These are phyloP conservation scores for Sutorius eximius DNA, from an alignment of 1,284 basidiomycete genomes.

Conservation along the genomic window DNA sequence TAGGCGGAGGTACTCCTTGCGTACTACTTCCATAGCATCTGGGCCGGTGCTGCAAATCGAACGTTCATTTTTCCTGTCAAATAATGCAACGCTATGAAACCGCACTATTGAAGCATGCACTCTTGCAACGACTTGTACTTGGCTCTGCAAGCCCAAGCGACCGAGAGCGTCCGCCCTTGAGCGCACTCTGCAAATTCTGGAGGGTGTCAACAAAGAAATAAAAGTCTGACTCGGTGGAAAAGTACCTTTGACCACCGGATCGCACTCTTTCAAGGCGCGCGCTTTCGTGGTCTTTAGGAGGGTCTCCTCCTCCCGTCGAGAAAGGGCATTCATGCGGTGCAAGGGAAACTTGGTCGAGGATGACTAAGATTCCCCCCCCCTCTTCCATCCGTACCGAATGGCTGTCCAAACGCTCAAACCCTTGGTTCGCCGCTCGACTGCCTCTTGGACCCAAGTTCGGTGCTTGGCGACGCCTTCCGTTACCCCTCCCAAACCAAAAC, in stretches of 20 bases:
- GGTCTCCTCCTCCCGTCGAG: constrained; percentile 85
- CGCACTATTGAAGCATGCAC: constrained; percentile 82
- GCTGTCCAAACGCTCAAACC: constrained; percentile 14
- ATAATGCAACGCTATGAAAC: constrained; percentile 16
- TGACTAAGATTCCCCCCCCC: constrained; percentile 3
- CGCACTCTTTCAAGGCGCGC: constrained; percentile 77
- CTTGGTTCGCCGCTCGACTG: constrained; percentile 7
- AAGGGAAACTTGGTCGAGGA: constrained; percentile 5
- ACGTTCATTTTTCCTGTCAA: background rate
- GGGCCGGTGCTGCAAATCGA: constrained; percentile 56
- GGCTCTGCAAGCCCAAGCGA: constrained; percentile 79
- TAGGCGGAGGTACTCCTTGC: constrained; percentile 70
- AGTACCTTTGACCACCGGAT: constrained; percentile 71
- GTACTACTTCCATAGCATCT: constrained; percentile 69
- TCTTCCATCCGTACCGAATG: constrained; percentile 13
- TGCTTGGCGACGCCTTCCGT: constrained; percentile 55
- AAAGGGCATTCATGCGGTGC: constrained; percentile 74
- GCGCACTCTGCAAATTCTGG: constrained; percentile 85
- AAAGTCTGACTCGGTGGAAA: background rate
- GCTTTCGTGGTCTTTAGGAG: constrained; percentile 81
- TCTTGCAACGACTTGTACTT: constrained; percentile 72
- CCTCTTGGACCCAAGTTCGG: constrained; percentile 34
- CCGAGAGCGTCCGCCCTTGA: constrained; percentile 76
- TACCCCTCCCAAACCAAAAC: constrained; percentile 36
- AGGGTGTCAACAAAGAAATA: constrained; percentile 2